These are phyloP conservation scores for Metschnikowia drakensbergensis DNA, from an alignment of 805 yeast species.

Conservation along the genomic window DNA sequence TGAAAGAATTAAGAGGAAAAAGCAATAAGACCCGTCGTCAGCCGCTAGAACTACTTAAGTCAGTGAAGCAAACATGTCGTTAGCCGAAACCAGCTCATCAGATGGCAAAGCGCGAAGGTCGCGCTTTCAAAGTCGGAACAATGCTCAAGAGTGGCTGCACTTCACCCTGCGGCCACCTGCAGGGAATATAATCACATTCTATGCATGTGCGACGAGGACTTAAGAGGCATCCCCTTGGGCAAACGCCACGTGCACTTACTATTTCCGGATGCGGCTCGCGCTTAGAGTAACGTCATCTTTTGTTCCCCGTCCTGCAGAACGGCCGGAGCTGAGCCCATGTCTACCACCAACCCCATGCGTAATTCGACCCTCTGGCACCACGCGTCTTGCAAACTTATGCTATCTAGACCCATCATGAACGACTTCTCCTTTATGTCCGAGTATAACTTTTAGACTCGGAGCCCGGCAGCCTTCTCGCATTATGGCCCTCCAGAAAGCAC, in stretches of 20 bases:
- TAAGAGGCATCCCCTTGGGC: not conserved
- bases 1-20: too few relatives aligned
- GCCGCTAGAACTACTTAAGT: too few relatives aligned
- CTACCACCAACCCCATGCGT: not conserved
- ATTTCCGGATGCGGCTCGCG: not conserved
- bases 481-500: too few relatives aligned
- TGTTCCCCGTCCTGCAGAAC: not conserved
- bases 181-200: not conserved
- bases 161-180: not conserved
- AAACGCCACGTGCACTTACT: not conserved
- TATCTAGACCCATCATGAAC: not conserved
- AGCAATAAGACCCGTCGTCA: too few relatives aligned
- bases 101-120: slow-evolving; percentile 3
- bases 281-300: not conserved
- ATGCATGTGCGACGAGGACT: slow-evolving; percentile 1
- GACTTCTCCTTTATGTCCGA: too few relatives aligned
- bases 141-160: not conserved
- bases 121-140: not conserved
- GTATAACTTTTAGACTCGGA: too few relatives aligned
- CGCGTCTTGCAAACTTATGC: not conserved
- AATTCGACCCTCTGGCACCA: not conserved
- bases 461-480: not conserved
- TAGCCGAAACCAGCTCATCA: not conserved
- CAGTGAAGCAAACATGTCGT: too few relatives aligned
- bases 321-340: not conserved